Evolutionary conservation across 352 stramenopile genomes (phyloP), one percentile per base, ranked within the genome.

Genomic region (Phytophthora kernoviae): DNA sequence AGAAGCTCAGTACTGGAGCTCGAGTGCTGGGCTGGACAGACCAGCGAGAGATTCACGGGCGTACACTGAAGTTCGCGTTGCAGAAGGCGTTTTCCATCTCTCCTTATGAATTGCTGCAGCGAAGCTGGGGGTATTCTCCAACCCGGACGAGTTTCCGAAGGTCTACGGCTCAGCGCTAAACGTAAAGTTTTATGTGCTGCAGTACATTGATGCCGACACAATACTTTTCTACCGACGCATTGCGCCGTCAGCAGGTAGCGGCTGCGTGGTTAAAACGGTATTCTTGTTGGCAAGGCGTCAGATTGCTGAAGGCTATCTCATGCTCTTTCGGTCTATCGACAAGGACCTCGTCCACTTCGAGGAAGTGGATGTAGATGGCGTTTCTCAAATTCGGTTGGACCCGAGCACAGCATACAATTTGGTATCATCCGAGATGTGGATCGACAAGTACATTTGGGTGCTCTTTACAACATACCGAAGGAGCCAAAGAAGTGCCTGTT

Each of bases 371-470:
- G 33, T 59, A 46, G 50, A 42, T 54, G 50, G 36, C 36, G 10
- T 48, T 50, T 32, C 41, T 65, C 18, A 68, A 17, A 15, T 52
- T 30, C 17, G 27, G 57, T 18, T 52, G 36, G 21, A 58, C 21
- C 36, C 21, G 12, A 20, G 33, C 32, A 30, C 37, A 44, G 26
- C 54, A 17, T 14, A 42, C 26, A 24, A 56, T 30, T 46, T 54
- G 39, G 1, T 58, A 30, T 58, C 54, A 9, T 64, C 63, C 12
- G 71, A 77, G 17, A 45, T 77, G 26, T 91, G 81, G 81, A 66
- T 81, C 41, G 79, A 88, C 30, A 87, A 81, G 58, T 83, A 84
- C 62, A 80, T 80, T 20, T 90, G 81, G 81, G 68, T 83, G 14
- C 45, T 90, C 41, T 88, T 58, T 69, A 77, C 11, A 77, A 84